These are phyloP conservation scores for Pythium folliculosum DNA, from an alignment of 352 stramenopile species.

Conservation along the genomic window DNA sequence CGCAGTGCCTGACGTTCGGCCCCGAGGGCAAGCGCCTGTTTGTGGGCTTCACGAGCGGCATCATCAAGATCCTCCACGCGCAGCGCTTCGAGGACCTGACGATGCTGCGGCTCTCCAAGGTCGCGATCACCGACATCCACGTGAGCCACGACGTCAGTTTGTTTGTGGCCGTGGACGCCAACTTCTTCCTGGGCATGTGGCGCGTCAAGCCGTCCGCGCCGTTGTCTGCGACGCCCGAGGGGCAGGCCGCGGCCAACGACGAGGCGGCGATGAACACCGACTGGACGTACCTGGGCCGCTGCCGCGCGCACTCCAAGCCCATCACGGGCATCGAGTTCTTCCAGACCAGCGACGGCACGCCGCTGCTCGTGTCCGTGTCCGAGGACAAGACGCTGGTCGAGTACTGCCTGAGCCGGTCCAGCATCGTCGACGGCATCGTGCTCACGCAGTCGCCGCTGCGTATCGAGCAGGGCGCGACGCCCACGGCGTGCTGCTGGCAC, in stretches of 20 bases:
- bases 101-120: constrained; percentile 67
- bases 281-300: constrained; percentile 88
- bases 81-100: constrained; percentile 77
- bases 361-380: constrained; percentile 81
- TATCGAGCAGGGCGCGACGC: constrained; percentile 86
- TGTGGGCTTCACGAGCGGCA: constrained; percentile 85
- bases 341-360: constrained; percentile 63
- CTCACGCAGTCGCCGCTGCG: constrained; percentile 62
- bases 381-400: constrained; percentile 89
- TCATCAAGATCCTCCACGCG: constrained; percentile 84
- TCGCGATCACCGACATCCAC: constrained; percentile 73
- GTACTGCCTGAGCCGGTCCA: constrained; percentile 86
- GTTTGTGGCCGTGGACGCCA: constrained; percentile 79
- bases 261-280: constrained; percentile 28
- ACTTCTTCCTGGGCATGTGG: constrained; percentile 79
- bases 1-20: constrained; percentile 83
- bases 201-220: constrained; percentile 43
- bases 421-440: constrained; percentile 85
- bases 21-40: constrained; percentile 77
- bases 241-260: neutral
- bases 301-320: constrained; percentile 66
- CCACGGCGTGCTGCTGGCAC: constrained; percentile 91
- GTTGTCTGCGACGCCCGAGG: constrained; percentile 11
- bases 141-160: constrained; percentile 73
- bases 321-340: constrained; percentile 91